Evolutionary conservation across 2,329 filamentous ascomycete genomes (phyloP).

Genomic region (Raffaelea albimanens): DNA sequence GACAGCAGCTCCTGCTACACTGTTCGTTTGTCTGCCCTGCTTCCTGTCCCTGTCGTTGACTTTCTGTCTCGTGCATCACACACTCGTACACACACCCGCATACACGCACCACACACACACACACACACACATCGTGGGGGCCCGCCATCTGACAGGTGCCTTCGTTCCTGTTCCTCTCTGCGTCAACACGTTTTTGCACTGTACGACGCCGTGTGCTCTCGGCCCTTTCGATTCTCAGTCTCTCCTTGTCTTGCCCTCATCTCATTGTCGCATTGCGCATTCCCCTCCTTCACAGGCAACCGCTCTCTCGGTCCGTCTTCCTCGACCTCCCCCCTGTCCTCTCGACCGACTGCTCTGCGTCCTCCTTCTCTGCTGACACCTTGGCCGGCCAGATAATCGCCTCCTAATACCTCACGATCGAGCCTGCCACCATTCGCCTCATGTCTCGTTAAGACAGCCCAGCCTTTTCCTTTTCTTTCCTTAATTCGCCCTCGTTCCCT

Average conservation of each 20-base stretch:
- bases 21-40: not conserved
- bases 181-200: not conserved
- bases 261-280: too few relatives aligned
- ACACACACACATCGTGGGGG: too few relatives aligned
- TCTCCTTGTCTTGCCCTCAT: not conserved
- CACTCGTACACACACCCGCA: not conserved
- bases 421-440: conserved; percentile 3
- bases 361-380: too few relatives aligned
- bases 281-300: too few relatives aligned
- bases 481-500: not conserved
- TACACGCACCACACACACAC: too few relatives aligned
- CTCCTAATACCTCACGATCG: too few relatives aligned
- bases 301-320: too few relatives aligned
- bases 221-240: too few relatives aligned
- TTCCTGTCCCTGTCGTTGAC: not conserved
- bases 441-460: conserved; percentile 6
- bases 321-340: too few relatives aligned
- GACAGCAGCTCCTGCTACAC: not conserved
- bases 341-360: too few relatives aligned
- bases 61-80: not conserved
- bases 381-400: not conserved
- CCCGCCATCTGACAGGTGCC: too few relatives aligned
- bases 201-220: not conserved
- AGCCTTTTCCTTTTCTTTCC: not conserved
- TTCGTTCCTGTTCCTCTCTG: not conserved